Percentiles rank a stretch among this genome's conserved stretches.
Conservation (phyloP, 2,329 filamentous ascomycete species). For the Cordyceps militaris region DNA sequence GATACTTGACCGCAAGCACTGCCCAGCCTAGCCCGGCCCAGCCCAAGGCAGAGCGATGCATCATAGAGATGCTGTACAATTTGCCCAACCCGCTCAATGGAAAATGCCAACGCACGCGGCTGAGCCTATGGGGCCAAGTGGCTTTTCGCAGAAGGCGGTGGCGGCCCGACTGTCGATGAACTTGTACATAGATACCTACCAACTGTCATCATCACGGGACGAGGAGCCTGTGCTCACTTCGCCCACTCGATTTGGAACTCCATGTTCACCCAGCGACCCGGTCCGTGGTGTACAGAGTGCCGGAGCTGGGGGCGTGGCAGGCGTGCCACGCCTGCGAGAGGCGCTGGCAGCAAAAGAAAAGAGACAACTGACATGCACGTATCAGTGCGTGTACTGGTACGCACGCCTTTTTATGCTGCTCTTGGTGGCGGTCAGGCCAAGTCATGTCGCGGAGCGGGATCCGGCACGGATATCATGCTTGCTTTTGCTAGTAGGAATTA, state of each 20-base stretch:
- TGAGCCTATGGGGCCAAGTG: slow-evolving; percentile 3
- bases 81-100: slow-evolving; percentile 2
- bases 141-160: slow-evolving; percentile 7
- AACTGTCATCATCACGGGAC: background rate
- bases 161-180: slow-evolving; percentile 7
- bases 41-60: slow-evolving; percentile 8
- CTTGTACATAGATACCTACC: background rate
- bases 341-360: slow-evolving; percentile 4
- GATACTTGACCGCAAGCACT: slow-evolving; percentile 2
- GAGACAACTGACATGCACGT: slow-evolving; percentile 2
- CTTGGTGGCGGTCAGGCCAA: background rate
- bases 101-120: slow-evolving; percentile 8
- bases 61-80: background rate
- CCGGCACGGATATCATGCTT: slow-evolving; percentile 9
- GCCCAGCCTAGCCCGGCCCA: background rate
- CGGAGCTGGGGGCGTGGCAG: slow-evolving; percentile 2
- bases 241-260: background rate
- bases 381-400: background rate
- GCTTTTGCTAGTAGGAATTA: background rate
- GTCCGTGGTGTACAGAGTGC: background rate
- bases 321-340: slow-evolving; percentile 6
- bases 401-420: background rate
- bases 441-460: slow-evolving; percentile 3
- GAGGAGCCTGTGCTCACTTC: background rate
- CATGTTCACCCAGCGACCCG: slow-evolving; percentile 10